phyloP scores from a whole-genome alignment of 2,329 filamentous ascomycete genomes.

The Talaromyces sp. region DNA sequence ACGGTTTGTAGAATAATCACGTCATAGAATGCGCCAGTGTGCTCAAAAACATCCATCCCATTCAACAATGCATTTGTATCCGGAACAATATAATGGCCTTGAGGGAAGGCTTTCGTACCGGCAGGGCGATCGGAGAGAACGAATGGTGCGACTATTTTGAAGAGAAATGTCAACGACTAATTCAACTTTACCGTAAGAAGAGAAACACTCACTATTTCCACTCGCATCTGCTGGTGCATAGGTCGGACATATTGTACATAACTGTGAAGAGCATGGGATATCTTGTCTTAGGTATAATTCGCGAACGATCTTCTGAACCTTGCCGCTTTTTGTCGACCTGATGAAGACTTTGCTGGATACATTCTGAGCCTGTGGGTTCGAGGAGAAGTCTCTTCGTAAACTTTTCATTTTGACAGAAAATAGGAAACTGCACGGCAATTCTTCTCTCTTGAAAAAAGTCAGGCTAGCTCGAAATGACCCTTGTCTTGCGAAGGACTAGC shows the following conservation, averaged over 20 bases:
- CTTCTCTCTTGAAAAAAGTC: not conserved
- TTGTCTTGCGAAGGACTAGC: not conserved
- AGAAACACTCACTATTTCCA: constrained; percentile 59
- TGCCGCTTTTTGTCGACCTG: constrained; percentile 88
- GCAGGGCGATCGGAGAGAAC: constrained; percentile 85
- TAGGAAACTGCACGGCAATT: not conserved
- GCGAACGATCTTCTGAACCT: constrained; percentile 97
- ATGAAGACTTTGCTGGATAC: constrained; percentile 96
- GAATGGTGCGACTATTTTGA: constrained; percentile 66
- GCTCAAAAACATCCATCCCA: constrained; percentile 96
- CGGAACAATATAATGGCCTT: constrained; percentile 90
- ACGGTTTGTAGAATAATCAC: constrained; percentile 96
- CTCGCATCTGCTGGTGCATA: constrained; percentile 75
- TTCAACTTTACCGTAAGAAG: not conserved
- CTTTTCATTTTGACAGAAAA: constrained; percentile 53
- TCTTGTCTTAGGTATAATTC: constrained; percentile 95
- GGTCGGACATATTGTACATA: constrained; percentile 74
- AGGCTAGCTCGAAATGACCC: not conserved
- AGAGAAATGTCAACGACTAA: constrained; percentile 7
- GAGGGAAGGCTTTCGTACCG: constrained; percentile 74
- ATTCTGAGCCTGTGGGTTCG: constrained; percentile 61
- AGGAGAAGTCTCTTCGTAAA: constrained; percentile 55
- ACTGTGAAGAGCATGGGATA: constrained; percentile 90
- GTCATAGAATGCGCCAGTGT: constrained; percentile 87
- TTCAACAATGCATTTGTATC: constrained; percentile 95